Evolutionary conservation across 2,329 filamentous ascomycete species (phyloP).

Genomic region (Ilyonectria sp.): DNA sequence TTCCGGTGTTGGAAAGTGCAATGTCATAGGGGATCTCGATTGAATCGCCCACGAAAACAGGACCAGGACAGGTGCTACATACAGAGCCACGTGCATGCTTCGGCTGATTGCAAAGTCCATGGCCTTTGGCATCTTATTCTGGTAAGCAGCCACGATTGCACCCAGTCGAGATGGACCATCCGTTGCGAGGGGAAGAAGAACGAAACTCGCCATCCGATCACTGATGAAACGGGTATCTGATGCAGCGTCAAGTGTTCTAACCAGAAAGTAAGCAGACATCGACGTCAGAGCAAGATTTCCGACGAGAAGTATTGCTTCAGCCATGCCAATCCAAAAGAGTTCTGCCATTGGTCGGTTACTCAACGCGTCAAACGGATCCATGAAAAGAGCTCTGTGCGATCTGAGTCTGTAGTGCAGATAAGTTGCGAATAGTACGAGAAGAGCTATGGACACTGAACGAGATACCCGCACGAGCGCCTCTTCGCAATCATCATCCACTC

Average conservation of each 20-base stretch:
- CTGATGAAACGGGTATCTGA: background rate
- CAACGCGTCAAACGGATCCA: background rate
- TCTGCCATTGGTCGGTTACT: background rate
- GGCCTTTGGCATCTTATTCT: slow-evolving; percentile 7
- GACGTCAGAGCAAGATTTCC: background rate
- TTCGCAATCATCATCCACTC: background rate
- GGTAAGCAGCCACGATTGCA: slow-evolving; percentile 2
- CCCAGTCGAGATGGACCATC: slow-evolving; percentile 6
- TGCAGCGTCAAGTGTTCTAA: background rate
- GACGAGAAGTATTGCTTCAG: slow-evolving; percentile 1
- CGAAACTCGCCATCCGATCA: background rate
- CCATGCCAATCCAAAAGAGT: background rate
- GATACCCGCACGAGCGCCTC: background rate
- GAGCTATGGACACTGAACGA: slow-evolving; percentile 5
- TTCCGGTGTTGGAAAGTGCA: slow-evolving; percentile 9
- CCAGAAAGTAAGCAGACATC: background rate
- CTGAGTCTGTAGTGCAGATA: slow-evolving; percentile 11
- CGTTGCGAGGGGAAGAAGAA: slow-evolving; percentile 5
- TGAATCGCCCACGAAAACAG: slow-evolving; percentile 6
- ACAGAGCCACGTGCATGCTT: slow-evolving; percentile 7
- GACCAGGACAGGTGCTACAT: background rate
- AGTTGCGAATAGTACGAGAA: slow-evolving; percentile 4
- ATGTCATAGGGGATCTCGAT: slow-evolving; percentile 1
- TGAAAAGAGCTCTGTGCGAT: background rate
- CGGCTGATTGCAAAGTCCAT: slow-evolving; percentile 2